These are phyloP conservation scores for Teunomyces barrocoloradensis DNA, from an alignment of 805 yeast species.

Conservation along the genomic window DNA sequence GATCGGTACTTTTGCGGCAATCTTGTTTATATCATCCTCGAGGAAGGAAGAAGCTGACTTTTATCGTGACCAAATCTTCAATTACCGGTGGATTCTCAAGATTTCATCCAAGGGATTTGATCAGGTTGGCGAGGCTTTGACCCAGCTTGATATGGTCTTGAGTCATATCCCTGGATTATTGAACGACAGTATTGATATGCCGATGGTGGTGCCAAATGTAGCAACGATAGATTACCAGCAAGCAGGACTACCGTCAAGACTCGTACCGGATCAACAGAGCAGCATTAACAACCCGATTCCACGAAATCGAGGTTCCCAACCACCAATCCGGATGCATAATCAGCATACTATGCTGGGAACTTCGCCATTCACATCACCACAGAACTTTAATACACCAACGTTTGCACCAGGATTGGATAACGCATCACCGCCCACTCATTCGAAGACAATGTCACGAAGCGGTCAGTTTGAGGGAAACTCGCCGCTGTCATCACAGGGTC, in stretches of 20 bases:
- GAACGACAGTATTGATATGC: conserved; percentile 36
- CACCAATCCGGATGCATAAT: conserved; percentile 6
- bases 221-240: conserved; percentile 20
- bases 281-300: background rate
- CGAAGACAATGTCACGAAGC: conserved; percentile 14
- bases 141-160: conserved; percentile 67
- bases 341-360: background rate
- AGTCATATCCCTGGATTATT: conserved; percentile 72
- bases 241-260: background rate
- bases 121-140: conserved; percentile 73
- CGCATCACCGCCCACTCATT: conserved; percentile 1
- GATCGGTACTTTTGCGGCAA: conserved; percentile 85
- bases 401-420: conserved; percentile 4
- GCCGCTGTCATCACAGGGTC: conserved; percentile 26
- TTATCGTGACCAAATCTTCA: conserved; percentile 66
- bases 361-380: conserved; percentile 21
- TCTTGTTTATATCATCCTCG: conserved; percentile 63
- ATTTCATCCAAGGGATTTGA: conserved; percentile 74
- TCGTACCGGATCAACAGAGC: background rate
- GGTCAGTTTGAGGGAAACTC: conserved; percentile 20
- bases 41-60: conserved; percentile 58
- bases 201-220: conserved; percentile 35
- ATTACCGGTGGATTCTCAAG: conserved; percentile 73
- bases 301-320: background rate
- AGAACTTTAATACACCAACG: conserved; percentile 14